Evolutionary conservation across 768 basidiomycete species (phyloP), one percentile per base, ranked within the genome.

Genomic region (Zangia roseola): DNA sequence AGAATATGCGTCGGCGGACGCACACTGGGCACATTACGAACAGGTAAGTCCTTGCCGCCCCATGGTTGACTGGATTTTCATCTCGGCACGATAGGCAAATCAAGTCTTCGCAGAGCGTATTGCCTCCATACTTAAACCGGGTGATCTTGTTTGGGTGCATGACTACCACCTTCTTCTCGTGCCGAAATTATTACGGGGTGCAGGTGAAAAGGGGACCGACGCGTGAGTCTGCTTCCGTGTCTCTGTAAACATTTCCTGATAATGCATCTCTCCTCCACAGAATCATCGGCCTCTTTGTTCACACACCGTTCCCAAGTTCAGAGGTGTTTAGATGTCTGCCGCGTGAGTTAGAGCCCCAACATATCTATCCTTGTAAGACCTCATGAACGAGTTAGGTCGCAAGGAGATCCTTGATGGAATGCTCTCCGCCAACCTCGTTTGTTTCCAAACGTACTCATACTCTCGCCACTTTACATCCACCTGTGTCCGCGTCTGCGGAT

Each of bases 401-500:
- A 90, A 88, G 60, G 94, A 97, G 70, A 91, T 98, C 52, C 78
- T 99, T 21, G 93, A 97, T 55, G 97, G 95, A 31, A 97, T 99
- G 91, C 86, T 98, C 38, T 94, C 94, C 25, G 93, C 95, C 41
- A 94, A 97, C 71, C 79, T 97, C 28, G 84, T 97, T 41, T 94
- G 91, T 69, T 98, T 99, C 89, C 91, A 92, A 75, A 97, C 94
- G 0, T 97, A 95, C 69, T 94, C 92, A 4, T 95, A 97, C 74
- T 85, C 88, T 10, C 83, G 95, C 6, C 95, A 98, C 71, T 99
- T 99, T 70, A 84, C 82, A 24, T 94, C 91, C 16, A 91, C 92
- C 2, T 97, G 94, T 66, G 84, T 98, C 36, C 88, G 95, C 17
- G 95, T 99, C 5, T 95, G 93, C 67, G 95, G 95, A 2, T 92